Conservation (phyloP, 805 yeast genomes). For the Sporopachydermia lactativora region DNA sequence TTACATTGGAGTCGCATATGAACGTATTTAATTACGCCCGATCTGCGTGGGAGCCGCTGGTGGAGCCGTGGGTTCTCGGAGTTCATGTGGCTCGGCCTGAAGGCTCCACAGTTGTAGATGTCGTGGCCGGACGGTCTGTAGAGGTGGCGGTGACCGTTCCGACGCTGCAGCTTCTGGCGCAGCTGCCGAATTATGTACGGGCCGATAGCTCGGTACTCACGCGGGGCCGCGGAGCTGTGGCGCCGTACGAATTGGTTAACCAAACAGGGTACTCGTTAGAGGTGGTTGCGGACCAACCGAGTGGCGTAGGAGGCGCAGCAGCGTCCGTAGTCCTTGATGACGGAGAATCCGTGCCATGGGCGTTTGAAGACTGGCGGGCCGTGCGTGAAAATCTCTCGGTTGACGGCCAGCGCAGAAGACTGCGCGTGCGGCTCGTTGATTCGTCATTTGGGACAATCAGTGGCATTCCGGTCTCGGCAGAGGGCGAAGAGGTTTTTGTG, state of each 20-base stretch:
- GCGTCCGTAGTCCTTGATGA: constrained; percentile 23
- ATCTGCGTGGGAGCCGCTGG: constrained; percentile 89
- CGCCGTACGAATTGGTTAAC: constrained; percentile 70
- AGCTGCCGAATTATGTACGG: constrained; percentile 36
- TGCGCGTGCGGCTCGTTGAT: constrained; percentile 43
- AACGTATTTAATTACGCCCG: constrained; percentile 80
- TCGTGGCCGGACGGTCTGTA: constrained; percentile 62
- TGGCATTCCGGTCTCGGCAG: constrained; percentile 55
- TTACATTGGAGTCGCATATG: constrained; percentile 47
- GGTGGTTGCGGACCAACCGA: constrained; percentile 57
- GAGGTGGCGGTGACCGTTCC: constrained; percentile 75
- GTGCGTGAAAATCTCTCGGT: constrained; percentile 69
- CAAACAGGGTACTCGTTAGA: constrained; percentile 77
- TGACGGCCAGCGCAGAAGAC: constrained; percentile 41
- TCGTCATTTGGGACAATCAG: constrained; percentile 40
- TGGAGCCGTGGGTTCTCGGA: constrained; percentile 79
- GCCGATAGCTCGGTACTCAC: constrained; percentile 16
- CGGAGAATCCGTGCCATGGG: constrained; percentile 56
- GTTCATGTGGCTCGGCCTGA: constrained; percentile 43
- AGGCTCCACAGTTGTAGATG: constrained; percentile 13
- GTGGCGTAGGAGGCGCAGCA: constrained; percentile 12
- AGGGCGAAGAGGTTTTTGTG: constrained; percentile 69
- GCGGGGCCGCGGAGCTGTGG: constrained; percentile 59
- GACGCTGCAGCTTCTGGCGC: constrained; percentile 62
- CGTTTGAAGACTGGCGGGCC: constrained; percentile 87